Evolutionary conservation across 805 yeast genomes (phyloP).

Genomic region (Priceomyces carsonii): DNA sequence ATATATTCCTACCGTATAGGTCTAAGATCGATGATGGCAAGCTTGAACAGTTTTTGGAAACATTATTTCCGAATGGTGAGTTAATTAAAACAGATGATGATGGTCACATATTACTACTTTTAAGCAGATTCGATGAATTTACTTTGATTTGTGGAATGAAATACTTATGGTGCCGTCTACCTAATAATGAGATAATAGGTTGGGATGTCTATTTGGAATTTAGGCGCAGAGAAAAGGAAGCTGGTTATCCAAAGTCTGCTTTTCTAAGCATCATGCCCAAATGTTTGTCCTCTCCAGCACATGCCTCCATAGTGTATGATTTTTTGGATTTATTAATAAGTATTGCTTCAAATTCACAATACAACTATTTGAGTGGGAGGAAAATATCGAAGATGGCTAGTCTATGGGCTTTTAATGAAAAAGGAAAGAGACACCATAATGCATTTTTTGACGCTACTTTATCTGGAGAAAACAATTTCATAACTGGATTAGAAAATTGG

Average conservation of each 20-base stretch:
- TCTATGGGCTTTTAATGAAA: slow-evolving; percentile 78
- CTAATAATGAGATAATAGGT: slow-evolving; percentile 76
- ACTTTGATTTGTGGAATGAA: slow-evolving; percentile 74
- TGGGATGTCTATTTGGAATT: slow-evolving; percentile 82
- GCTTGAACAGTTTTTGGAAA: slow-evolving; percentile 55
- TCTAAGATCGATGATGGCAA: slow-evolving; percentile 65
- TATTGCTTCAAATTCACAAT: slow-evolving; percentile 74
- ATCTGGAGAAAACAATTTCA: slow-evolving; percentile 43
- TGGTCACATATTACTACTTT: slow-evolving; percentile 38
- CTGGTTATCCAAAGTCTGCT: slow-evolving; percentile 68
- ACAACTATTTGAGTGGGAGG: slow-evolving; percentile 76
- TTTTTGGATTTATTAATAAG: slow-evolving; percentile 80
- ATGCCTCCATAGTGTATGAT: slow-evolving; percentile 86
- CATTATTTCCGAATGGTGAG: slow-evolving; percentile 59
- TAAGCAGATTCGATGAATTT: slow-evolving; percentile 58
- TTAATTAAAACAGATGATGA: slow-evolving; percentile 37
- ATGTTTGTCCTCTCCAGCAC: slow-evolving; percentile 79
- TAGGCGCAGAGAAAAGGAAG: slow-evolving; percentile 61
- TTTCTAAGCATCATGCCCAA: slow-evolving; percentile 83
- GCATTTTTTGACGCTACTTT: slow-evolving; percentile 41
- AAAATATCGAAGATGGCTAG: slow-evolving; percentile 82
- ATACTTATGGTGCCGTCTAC: slow-evolving; percentile 85
- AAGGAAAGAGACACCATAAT: slow-evolving; percentile 23
- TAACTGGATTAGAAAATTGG: slow-evolving; percentile 77
- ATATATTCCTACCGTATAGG: slow-evolving; percentile 73